phyloP scores from a whole-genome alignment of 352 stramenopile species.

The Pythium rishiriense region DNA sequence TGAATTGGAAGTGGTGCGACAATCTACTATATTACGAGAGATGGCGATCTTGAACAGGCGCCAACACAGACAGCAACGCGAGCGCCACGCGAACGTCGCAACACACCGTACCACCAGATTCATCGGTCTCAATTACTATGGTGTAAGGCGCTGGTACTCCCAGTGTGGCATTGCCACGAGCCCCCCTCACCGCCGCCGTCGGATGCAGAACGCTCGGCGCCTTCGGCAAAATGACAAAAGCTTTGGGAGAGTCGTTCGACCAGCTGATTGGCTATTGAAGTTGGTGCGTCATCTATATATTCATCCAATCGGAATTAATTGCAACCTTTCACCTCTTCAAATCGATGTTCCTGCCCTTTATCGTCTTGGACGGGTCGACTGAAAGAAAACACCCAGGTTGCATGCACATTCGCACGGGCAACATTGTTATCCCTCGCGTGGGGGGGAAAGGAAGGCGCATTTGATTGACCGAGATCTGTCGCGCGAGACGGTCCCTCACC shows the following conservation, averaged over 20 bases:
- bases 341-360: conserved; percentile 20
- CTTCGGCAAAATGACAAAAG: too few relatives aligned
- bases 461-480: too few relatives aligned
- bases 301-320: conserved; percentile 20
- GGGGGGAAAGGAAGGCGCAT: too few relatives aligned
- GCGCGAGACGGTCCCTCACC: not conserved
- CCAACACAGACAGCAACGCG: not conserved
- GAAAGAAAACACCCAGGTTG: conserved; percentile 25
- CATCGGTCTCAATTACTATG: too few relatives aligned
- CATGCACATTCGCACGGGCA: conserved; percentile 3
- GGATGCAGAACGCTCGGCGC: too few relatives aligned
- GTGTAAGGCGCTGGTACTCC: too few relatives aligned
- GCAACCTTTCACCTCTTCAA: not conserved
- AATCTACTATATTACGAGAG: conserved; percentile 5
- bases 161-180: too few relatives aligned
- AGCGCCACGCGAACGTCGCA: too few relatives aligned
- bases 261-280: conserved; percentile 28
- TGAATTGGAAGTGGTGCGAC: conserved; percentile 13
- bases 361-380: conserved; percentile 9
- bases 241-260: not conserved
- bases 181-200: too few relatives aligned
- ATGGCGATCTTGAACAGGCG: conserved; percentile 8
- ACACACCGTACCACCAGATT: too few relatives aligned
- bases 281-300: conserved; percentile 18
- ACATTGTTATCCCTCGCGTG: not conserved